These are phyloP conservation scores for Microsporum ferrugineum DNA, from an alignment of 2,329 filamentous ascomycete genomes.

Conservation along the genomic window DNA sequence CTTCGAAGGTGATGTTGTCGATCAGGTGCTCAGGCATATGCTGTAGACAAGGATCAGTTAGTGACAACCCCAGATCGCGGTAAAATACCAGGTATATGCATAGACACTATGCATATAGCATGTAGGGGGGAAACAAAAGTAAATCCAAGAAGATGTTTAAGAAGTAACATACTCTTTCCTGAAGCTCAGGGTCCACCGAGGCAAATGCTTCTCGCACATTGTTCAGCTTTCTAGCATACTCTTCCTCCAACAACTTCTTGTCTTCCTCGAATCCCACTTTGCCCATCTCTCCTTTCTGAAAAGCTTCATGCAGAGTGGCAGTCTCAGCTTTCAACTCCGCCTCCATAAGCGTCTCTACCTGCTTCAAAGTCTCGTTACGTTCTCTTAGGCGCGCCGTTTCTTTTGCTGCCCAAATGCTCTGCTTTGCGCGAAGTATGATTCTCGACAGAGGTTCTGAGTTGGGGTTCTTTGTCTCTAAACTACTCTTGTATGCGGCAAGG, in stretches of 20 bases:
- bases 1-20: conserved; percentile 39
- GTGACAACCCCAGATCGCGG: not conserved
- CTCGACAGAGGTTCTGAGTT: conserved; percentile 60
- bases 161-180: conserved; percentile 31
- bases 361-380: conserved; percentile 32
- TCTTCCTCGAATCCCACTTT: conserved; percentile 59
- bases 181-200: conserved; percentile 30
- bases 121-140: not conserved
- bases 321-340: conserved; percentile 30
- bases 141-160: not conserved
- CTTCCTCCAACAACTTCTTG: conserved; percentile 45
- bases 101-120: not conserved
- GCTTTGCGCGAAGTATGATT: conserved; percentile 69
- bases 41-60: conserved; percentile 17
- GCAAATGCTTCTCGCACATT: conserved; percentile 36
- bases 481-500: conserved; percentile 59
- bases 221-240: conserved; percentile 37
- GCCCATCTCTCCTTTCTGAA: conserved; percentile 35
- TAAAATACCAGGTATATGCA: not conserved
- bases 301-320: conserved; percentile 25
- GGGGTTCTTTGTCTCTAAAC: conserved; percentile 50
- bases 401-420: conserved; percentile 67
- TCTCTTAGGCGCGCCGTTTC: conserved; percentile 44
- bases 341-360: conserved; percentile 32
- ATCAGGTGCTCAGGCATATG: conserved; percentile 39